phyloP scores from a whole-genome alignment of 2,329 filamentous ascomycete genomes.

The Onygenales sp. region DNA sequence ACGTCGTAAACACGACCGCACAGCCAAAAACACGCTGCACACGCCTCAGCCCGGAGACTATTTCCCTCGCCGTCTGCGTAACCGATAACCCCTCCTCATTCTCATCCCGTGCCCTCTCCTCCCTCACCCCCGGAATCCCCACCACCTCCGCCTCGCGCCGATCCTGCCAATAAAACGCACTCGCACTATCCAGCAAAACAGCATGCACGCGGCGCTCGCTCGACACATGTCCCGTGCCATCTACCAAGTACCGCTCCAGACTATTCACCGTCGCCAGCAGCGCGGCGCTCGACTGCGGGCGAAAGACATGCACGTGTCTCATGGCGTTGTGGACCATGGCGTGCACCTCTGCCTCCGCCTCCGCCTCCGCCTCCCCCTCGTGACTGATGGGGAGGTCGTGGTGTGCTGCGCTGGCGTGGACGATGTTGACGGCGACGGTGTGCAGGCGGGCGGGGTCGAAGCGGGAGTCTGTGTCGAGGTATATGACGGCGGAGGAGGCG shows the following conservation, averaged over 20 bases:
- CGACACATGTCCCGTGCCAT: slow-evolving; percentile 35
- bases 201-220: slow-evolving; percentile 37
- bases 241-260: slow-evolving; percentile 44
- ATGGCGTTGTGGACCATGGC: slow-evolving; percentile 33
- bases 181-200: slow-evolving; percentile 46
- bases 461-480: slow-evolving; percentile 47
- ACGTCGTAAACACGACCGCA: slow-evolving; percentile 30
- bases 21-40: slow-evolving; percentile 31
- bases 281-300: slow-evolving; percentile 41
- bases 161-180: slow-evolving; percentile 47
- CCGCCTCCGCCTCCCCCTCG: slow-evolving; percentile 7
- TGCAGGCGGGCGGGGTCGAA: slow-evolving; percentile 44
- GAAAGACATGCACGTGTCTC: slow-evolving; percentile 50
- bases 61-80: slow-evolving; percentile 1
- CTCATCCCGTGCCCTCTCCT: slow-evolving; percentile 13
- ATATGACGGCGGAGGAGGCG: slow-evolving; percentile 40
- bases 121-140: slow-evolving; percentile 8
- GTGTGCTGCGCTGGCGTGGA: slow-evolving; percentile 8
- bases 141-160: slow-evolving; percentile 34
- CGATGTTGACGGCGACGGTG: slow-evolving; percentile 19
- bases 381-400: background rate
- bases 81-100: slow-evolving; percentile 8
- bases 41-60: slow-evolving; percentile 18
- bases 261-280: slow-evolving; percentile 40
- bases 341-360: slow-evolving; percentile 5